These are phyloP conservation scores for Fusarium temperatum DNA, from an alignment of 2,329 filamentous ascomycete species.

Conservation along the genomic window DNA sequence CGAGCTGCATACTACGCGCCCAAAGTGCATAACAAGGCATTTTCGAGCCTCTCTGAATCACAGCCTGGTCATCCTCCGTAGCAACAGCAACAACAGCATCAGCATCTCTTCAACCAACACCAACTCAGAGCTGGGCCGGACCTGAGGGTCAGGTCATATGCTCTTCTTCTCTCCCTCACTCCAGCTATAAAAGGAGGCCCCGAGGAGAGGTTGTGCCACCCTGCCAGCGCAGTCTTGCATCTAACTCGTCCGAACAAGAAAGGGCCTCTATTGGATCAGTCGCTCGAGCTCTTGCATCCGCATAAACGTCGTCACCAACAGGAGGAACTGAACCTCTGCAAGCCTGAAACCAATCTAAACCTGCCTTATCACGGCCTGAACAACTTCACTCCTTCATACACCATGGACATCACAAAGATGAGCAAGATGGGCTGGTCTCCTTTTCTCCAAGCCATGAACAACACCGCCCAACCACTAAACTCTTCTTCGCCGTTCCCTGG, in stretches of 20 bases:
- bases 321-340: background rate
- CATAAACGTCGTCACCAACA: background rate
- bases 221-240: conserved; percentile 32
- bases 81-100: background rate
- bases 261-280: background rate
- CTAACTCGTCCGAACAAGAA: background rate
- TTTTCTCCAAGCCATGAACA: conserved; percentile 38
- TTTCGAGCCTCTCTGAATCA: background rate
- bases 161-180: background rate
- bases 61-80: background rate
- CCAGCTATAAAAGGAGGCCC: conserved; percentile 6
- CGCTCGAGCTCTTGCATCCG: background rate
- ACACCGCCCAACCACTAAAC: conserved; percentile 34
- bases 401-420: conserved; percentile 42
- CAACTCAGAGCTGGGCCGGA: background rate
- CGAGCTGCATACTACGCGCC: background rate
- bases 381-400: background rate
- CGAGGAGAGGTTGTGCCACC: conserved; percentile 17
- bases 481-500: conserved; percentile 39
- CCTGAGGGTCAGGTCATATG: background rate
- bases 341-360: background rate
- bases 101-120: background rate
- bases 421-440: conserved; percentile 42
- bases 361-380: background rate
- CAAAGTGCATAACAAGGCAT: conserved; percentile 1